Evolutionary conservation across 2,329 filamentous ascomycete species (phyloP).

Genomic region (Onygenales sp.): DNA sequence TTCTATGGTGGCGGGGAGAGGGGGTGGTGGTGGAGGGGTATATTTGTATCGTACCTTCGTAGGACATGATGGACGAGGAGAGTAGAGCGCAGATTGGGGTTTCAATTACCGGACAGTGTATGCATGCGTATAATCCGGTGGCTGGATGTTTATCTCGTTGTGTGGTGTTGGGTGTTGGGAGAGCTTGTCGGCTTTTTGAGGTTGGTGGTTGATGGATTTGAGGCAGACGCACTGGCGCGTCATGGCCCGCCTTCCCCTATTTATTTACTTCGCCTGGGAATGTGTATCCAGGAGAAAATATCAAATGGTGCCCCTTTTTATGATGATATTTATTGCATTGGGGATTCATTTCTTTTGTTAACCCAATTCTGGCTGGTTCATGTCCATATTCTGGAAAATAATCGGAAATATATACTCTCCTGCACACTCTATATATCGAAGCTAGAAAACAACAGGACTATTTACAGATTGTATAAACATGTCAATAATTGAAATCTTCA

Average conservation of each 20-base stretch:
- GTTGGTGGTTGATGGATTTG: constrained; percentile 4
- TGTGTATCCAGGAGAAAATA: too few species aligned
- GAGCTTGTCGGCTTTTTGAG: background rate
- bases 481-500: constrained; percentile 54
- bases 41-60: constrained; percentile 1
- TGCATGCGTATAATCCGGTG: background rate
- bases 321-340: too few species aligned
- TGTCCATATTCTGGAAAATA: too few species aligned
- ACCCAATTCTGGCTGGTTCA: too few species aligned
- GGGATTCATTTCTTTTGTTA: too few species aligned
- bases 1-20: background rate
- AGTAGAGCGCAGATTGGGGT: background rate
- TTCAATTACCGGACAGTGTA: background rate
- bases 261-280: too few species aligned
- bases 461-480: background rate
- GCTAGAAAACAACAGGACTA: background rate
- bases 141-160: background rate
- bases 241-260: background rate
- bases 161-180: background rate
- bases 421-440: background rate
- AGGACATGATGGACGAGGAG: background rate
- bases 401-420: background rate
- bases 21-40: background rate
- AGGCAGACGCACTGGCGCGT: constrained; percentile 6
- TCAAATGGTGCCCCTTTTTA: too few species aligned